phyloP scores from a whole-genome alignment of 352 stramenopile species.

The Aphanomyces euteiches region DNA sequence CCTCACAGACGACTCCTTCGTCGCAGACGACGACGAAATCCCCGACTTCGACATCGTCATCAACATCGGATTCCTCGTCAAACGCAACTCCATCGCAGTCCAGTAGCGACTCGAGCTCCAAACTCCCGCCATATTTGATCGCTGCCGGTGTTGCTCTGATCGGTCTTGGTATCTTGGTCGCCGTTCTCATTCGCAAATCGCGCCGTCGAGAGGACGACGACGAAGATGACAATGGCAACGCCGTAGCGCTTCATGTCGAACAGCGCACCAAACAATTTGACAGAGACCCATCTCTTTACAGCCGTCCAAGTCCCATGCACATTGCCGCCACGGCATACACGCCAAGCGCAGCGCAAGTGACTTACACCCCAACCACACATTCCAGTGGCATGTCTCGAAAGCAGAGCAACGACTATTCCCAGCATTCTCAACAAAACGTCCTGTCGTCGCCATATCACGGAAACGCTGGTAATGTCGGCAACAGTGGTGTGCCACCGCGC shows the following conservation, averaged over 20 bases:
- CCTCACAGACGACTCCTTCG: not conserved
- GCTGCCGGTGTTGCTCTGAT: conserved; percentile 15
- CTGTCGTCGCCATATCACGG: not conserved
- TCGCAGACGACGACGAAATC: not conserved
- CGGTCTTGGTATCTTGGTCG: conserved; percentile 14
- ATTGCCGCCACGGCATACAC: not conserved
- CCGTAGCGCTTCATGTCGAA: not conserved
- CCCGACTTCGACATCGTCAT: not conserved
- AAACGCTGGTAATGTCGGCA: not conserved
- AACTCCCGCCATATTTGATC: conserved; percentile 19
- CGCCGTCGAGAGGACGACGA: conserved; percentile 23
- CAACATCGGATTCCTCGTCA: not conserved
- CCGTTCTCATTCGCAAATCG: conserved; percentile 28
- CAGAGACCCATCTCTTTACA: not conserved
- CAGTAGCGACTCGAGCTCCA: not conserved
- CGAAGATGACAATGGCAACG: conserved; percentile 3
- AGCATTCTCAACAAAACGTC: not conserved
- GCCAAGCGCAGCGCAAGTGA: not conserved
- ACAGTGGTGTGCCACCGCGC: not conserved
- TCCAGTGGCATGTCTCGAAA: not conserved
- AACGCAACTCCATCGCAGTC: not conserved
- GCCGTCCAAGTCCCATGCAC: not conserved
- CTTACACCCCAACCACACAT: not conserved
- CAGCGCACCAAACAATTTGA: conserved; percentile 10
- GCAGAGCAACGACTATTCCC: not conserved